Conservation (phyloP, 805 yeast species). For the Starmera quercuum region DNA sequence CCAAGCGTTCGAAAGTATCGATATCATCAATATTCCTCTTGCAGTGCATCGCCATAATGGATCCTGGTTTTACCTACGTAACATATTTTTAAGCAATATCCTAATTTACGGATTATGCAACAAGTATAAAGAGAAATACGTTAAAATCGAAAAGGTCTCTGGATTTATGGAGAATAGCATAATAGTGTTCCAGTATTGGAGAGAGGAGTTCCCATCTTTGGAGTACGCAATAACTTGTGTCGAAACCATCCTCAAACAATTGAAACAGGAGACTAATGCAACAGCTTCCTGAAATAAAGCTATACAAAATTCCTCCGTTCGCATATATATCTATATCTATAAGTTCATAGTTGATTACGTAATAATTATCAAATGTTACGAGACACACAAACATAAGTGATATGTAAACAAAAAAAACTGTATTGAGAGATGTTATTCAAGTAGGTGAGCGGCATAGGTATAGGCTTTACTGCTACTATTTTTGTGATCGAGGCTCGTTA, state of each 20-base stretch:
- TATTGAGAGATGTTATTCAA: too few relatives aligned
- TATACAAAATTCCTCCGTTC: too few relatives aligned
- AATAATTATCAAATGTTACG: too few relatives aligned
- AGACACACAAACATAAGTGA: too few relatives aligned
- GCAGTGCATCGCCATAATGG: constrained; percentile 20
- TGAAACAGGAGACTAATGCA: too few relatives aligned
- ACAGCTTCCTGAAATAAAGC: too few relatives aligned
- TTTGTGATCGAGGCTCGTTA: too few relatives aligned
- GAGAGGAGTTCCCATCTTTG: constrained; percentile 13
- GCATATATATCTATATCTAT: too few relatives aligned
- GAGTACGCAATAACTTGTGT: constrained; percentile 3
- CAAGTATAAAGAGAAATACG: constrained; percentile 7
- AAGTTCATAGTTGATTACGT: too few relatives aligned
- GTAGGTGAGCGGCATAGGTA: too few relatives aligned
- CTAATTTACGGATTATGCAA: constrained; percentile 7
- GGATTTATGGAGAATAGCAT: constrained; percentile 4
- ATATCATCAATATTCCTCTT: constrained; percentile 12
- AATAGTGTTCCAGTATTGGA: constrained; percentile 13
- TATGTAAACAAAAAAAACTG: too few relatives aligned
- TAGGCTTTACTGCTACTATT: too few relatives aligned
- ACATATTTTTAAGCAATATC: constrained; percentile 5
- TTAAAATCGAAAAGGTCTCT: constrained; percentile 5
- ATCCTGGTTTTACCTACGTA: constrained; percentile 18
- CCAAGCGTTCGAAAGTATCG: constrained; percentile 12
- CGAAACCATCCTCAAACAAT: not conserved